Evolutionary conservation across 768 basidiomycete species (phyloP), one percentile per base, ranked within the genome.

Genomic region (Podaxis sp.): DNA sequence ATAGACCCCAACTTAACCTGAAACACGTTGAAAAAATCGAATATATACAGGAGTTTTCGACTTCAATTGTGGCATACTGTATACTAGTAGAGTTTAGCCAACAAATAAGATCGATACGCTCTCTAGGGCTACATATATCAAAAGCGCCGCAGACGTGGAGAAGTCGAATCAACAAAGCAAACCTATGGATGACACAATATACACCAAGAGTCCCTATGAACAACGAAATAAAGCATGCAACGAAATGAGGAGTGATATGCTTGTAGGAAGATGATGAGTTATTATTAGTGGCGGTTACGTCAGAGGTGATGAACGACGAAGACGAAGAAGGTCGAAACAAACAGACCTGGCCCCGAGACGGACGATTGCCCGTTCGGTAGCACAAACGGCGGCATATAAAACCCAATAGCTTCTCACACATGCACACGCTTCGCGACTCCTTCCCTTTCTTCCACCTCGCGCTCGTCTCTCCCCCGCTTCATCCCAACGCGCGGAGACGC

Each of bases 351-450:
- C 41, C 41, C 57, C 57, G 28, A 58, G 30, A 58, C 7, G 15
- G 48, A 33, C 57, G 17, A 26, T 48, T 24, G 22, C 28, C 24
- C 44, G 22, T 52, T 28, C 30, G 51, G 44, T 51, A 22, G 41
- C n/a, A 46, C 54, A 28, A 44, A 33, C 12, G 54, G 44, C 44
- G 28, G 6, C 30, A 4, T 38, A 55, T 30, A 28, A 50, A 28
- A 10, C n/a, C 53, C 7, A 36, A n/a, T n/a, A 26, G 22, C 22
- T 46, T 22, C 22, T 60, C 58, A 60, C n/a, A 60, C 26, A 26
- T 38, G 58, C 58, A 52, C 37, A n/a, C 58, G 58, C 49, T 60
- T 60, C n/a, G 33, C 57, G 28, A 48, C 50, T n/a, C 48, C 58
- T 22, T 50, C 58, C 17, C 48, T 51, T 26, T 37, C 58, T 26